Conservation (phyloP, 2,329 filamentous ascomycete genomes). For the Colletotrichum trifolii region DNA sequence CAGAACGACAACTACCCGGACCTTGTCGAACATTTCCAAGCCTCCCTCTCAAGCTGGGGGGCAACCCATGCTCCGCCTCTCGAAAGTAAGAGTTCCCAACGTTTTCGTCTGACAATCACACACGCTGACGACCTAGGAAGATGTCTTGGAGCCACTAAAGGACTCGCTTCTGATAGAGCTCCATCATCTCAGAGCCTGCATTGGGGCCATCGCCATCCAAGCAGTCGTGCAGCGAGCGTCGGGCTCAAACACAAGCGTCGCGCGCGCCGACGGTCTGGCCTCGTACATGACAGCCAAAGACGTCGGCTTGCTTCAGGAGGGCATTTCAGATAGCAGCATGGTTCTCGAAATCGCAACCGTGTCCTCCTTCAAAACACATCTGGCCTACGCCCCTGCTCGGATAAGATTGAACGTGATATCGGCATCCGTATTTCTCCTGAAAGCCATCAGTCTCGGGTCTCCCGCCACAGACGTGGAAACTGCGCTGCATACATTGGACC, state of each 20-base stretch:
- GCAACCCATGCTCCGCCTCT: conserved; percentile 17
- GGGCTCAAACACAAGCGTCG: conserved; percentile 22
- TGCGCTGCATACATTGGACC: conserved; percentile 34
- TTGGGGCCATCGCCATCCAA: conserved; percentile 38
- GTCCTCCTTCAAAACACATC: conserved; percentile 28
- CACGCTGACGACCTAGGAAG: conserved; percentile 1
- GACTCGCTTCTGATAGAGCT: conserved; percentile 37
- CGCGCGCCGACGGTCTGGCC: conserved; percentile 29
- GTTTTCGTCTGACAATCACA: not conserved
- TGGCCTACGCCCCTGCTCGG: conserved; percentile 38
- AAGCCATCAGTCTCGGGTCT: conserved; percentile 37
- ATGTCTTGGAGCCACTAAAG: conserved; percentile 23
- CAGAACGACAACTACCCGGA: conserved; percentile 37
- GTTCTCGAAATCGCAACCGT: conserved; percentile 36
- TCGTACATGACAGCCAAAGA: conserved; percentile 38
- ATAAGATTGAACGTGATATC: conserved; percentile 39
- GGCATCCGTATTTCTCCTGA: conserved; percentile 40
- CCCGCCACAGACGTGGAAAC: conserved; percentile 36
- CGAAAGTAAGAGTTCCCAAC: not conserved
- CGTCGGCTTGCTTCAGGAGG: conserved; percentile 37
- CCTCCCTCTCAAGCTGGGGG: conserved; percentile 36
- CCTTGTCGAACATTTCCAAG: conserved; percentile 37
- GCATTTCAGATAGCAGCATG: conserved; percentile 37
- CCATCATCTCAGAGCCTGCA: conserved; percentile 39
- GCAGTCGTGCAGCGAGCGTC: conserved; percentile 38